A percentile compares a stretch with the other conserved stretches of the same genome.
Conservation (phyloP, 345 rosid species). For the Citrus sp. region DNA sequence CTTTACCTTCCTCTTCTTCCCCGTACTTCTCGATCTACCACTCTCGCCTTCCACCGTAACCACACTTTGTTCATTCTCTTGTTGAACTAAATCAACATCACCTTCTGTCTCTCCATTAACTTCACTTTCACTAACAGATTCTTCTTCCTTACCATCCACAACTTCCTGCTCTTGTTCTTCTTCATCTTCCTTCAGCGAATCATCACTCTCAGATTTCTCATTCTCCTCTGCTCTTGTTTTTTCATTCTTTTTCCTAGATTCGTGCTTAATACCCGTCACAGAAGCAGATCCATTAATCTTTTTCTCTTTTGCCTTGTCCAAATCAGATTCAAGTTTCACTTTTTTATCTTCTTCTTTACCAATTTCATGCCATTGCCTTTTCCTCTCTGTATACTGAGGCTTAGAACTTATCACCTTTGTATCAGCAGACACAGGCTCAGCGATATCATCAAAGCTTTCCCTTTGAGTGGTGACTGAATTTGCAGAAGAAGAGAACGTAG, state of each 20-base stretch:
- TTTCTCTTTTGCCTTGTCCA: constrained; percentile 36
- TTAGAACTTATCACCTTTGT: constrained; percentile 22
- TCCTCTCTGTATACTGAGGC: constrained; percentile 13
- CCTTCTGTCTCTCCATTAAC: constrained; percentile 36
- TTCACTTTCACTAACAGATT: constrained; percentile 38
- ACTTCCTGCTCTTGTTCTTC: constrained; percentile 37
- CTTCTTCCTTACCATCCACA: constrained; percentile 58
- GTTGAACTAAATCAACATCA: constrained; percentile 42
- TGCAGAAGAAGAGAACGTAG: constrained; percentile 62
- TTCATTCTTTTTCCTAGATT: constrained; percentile 40
- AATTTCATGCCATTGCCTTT: constrained; percentile 29
- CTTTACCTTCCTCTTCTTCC: constrained; percentile 59
- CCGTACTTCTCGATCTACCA: constrained; percentile 21
- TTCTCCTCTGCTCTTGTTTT: constrained; percentile 37
- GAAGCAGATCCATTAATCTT: constrained; percentile 37
- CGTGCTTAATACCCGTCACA: constrained; percentile 37
- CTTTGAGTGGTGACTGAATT: constrained; percentile 61
- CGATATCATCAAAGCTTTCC: constrained; percentile 87
- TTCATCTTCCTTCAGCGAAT: constrained; percentile 36
- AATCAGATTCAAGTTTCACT: constrained; percentile 32
- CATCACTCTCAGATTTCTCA: constrained; percentile 46
- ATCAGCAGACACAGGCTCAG: constrained; percentile 61
- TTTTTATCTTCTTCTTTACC: constrained; percentile 25
- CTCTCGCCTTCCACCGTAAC: constrained; percentile 45
- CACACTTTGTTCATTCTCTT: constrained; percentile 41